Evolutionary conservation across 2,329 filamentous ascomycete species (phyloP), one percentile per base, ranked within the genome.

Genomic region (Emericellopsis cladophorae): DNA sequence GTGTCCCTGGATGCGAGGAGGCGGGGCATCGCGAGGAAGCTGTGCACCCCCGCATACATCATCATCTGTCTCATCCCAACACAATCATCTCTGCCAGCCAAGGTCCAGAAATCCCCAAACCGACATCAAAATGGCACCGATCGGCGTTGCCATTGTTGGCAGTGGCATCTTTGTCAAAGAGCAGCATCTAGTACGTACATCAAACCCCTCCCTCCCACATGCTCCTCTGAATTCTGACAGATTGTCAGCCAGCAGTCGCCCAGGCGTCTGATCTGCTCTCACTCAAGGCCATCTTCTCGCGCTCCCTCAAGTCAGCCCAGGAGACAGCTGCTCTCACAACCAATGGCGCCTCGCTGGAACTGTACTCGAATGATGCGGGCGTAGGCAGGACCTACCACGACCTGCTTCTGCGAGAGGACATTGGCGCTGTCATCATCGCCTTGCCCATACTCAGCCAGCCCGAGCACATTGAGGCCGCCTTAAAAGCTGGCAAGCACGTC

Each of bases 401-500:
- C 37, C 58, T 81, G 12, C 62, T 81, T 29, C 58, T 59, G 36
- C 65, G 76, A 18, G 46, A 58, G 2, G 77, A 81, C 56, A 63
- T 80, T 41, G 48, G 59, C 12, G 74, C 66, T 34, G 69, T 80
- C 29, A 65, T 77, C 40, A 59, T 80, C 40, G 72, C 67, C n/a
- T 63, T 84, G 31, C 79, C 80, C 29, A 84, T 84, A 52, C 53
- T 66, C 37, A 61, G 61, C 31, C 79, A 84, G 54, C 74, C 78
- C 3, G 58, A 58, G 11, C 70, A 72, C 49, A 72, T 84, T 50
- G 65, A 72, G 45, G 66, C 68, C 45, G 75, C 74, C 0, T 60
- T 84, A 15, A 53, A 59, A n/a, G 78, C 77, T 1, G 77, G 78
- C 22, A 85, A 84, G 57, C 78, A 84, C 52, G 79, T 84, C 7